Percentiles rank a stretch among this genome's conserved stretches.
Conservation (phyloP, 495 filamentous ascomycete species). For the Xylaria grammica region DNA sequence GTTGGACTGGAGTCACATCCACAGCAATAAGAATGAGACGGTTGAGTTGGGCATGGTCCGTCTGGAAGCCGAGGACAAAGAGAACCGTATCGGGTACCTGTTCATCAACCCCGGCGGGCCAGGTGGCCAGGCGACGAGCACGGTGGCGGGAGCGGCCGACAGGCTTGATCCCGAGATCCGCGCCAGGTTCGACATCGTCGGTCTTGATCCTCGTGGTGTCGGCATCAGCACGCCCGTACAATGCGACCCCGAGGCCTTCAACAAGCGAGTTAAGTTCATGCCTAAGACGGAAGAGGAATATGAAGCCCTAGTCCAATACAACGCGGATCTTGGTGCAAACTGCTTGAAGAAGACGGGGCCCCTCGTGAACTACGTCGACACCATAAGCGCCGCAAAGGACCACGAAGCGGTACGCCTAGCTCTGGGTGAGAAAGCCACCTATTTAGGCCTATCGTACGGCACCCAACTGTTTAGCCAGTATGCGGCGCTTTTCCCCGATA, state of each 20-base stretch:
- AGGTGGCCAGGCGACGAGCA: conserved; percentile 32
- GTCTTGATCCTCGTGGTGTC: conserved; percentile 39
- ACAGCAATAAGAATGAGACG: conserved; percentile 25
- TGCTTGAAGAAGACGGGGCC: conserved; percentile 43
- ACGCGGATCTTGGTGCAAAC: conserved; percentile 42
- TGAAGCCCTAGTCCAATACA: conserved; percentile 37
- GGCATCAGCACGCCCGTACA: conserved; percentile 45
- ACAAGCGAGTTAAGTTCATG: conserved; percentile 38
- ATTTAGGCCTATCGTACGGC: conserved; percentile 59
- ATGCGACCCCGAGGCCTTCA: conserved; percentile 43
- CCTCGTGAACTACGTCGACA: conserved; percentile 45
- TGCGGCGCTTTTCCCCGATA: conserved; percentile 40
- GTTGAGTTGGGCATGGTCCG: conserved; percentile 36
- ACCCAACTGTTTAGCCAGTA: conserved; percentile 56
- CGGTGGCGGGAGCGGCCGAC: conserved; percentile 18
- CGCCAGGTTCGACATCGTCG: conserved; percentile 38
- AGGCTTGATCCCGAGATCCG: conserved; percentile 31
- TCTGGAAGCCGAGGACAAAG: conserved; percentile 29
- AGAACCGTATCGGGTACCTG: conserved; percentile 39
- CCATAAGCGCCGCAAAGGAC: conserved; percentile 47
- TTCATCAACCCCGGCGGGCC: conserved; percentile 50
- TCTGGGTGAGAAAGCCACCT: conserved; percentile 39
- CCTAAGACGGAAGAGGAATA: conserved; percentile 39
- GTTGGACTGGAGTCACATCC: conserved; percentile 29
- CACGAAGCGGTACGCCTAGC: conserved; percentile 50